Evolutionary conservation across 495 filamentous ascomycete genomes (phyloP).

Genomic region (Acidiella bohemica): DNA sequence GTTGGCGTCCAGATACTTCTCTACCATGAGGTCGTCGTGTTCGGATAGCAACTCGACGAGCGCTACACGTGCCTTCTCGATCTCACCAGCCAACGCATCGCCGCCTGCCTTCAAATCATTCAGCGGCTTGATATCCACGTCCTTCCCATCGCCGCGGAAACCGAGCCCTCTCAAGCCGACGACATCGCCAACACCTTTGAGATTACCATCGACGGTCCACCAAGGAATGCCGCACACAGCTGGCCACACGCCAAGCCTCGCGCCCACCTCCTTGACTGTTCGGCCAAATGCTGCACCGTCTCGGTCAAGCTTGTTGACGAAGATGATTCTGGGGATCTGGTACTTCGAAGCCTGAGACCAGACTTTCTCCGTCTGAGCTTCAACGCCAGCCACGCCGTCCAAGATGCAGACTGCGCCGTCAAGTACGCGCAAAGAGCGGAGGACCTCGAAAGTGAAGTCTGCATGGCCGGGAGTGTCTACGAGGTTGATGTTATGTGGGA

Average conservation of each 20-base stretch:
- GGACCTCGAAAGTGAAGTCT: slow-evolving; percentile 96
- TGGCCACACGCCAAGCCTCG: slow-evolving; percentile 68
- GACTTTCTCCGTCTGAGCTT: slow-evolving; percentile 95
- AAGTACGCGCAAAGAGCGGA: slow-evolving; percentile 80
- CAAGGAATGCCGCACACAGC: slow-evolving; percentile 90
- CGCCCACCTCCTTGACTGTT: slow-evolving; percentile 73
- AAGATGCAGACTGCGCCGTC: slow-evolving; percentile 94
- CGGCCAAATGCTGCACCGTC: slow-evolving; percentile 81
- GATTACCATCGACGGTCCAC: slow-evolving; percentile 64
- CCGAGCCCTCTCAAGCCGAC: slow-evolving; percentile 41
- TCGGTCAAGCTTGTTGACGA: slow-evolving; percentile 91
- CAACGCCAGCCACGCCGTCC: slow-evolving; percentile 91
- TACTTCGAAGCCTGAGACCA: slow-evolving; percentile 84
- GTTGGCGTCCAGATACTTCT: slow-evolving; percentile 62
- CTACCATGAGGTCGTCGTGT: slow-evolving; percentile 73
- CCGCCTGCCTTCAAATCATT: slow-evolving; percentile 40
- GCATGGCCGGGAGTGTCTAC: slow-evolving; percentile 98
- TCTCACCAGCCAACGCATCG: slow-evolving; percentile 46
- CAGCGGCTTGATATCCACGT: slow-evolving; percentile 38
- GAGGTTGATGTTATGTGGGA: slow-evolving; percentile 65
- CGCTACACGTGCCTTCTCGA: slow-evolving; percentile 58
- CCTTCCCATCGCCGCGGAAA: slow-evolving; percentile 55
- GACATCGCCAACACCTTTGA: slow-evolving; percentile 74
- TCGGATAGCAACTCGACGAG: slow-evolving; percentile 76
- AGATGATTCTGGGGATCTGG: slow-evolving; percentile 73